Base-by-base conservation (phyloP, 257 asterid species). In the Solanum paucissectum region DNA sequence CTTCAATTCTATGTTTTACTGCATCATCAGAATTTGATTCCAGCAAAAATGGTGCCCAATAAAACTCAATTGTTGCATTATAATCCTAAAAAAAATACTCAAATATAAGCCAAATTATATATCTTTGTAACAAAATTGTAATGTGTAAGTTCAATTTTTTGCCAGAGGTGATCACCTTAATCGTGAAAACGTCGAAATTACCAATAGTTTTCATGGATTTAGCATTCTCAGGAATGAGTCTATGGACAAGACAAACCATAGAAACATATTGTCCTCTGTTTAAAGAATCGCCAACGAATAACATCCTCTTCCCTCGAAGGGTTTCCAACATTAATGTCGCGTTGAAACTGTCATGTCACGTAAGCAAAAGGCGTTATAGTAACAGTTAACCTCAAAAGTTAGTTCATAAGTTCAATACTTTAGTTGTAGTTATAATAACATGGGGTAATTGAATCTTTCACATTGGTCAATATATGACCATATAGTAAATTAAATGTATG, bases 21-120 rank as follows among this genome's bases (percentile, higher is more conserved):
- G 97, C 94, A 87, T 95, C 94, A 25, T 96, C 99, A 0, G 98
- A 87, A 86, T 96, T 96, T 18, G 99, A 94, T 87, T 95, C 98
- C 20, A 95, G 89, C 10, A 96, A 92, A 87, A 94, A 93, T 14
- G 98, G 99, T 5, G 96, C 96, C 98, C 98, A 96, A 25, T 95
- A 94, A 89, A 90, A 96, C 88, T 93, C 98, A 13, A 96, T 90
- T 7, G 93, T 93, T 0, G 95, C 98, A 88, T 94, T 91, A 23
- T 96, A 96, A n/a, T 92, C 95, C 99, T 96, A 4, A 10, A 32
- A 60, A 52, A 60, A 32, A 27, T 3, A 82, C 27, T 55, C n/a
- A 83, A 52, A 32, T 32, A 5, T 20, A 12, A 55, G 64, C 11
- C 25, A 55, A 6, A 7, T 55, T 55, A 55, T 55, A 1, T 18